Base-by-base conservation (phyloP, 352 stramenopile genomes). In the Phytophthora tentaculata region DNA sequence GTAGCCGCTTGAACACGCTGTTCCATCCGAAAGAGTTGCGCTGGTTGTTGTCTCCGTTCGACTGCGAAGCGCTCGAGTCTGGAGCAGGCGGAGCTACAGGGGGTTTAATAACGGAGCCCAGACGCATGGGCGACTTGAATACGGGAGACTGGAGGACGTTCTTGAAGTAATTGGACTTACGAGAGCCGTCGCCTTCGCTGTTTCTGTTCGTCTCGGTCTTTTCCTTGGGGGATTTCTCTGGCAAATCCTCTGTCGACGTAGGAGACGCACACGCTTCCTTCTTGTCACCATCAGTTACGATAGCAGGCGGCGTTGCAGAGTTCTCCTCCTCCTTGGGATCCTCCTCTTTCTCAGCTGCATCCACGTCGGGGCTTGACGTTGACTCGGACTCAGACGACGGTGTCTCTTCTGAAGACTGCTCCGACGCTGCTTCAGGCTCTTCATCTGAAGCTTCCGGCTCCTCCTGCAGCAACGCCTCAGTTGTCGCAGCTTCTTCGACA, bases 121-220 rank as follows among this genome's bases (percentile, higher is more conserved):
- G 68, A 13, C 84, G 82, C 80, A 93, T 93, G 16, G 86, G 82
- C 9, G 79, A 82, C 63, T 91, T 90, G 64, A 94, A 94, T 50
- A 94, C 86, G 26, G 88, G 88, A 7, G 88, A 92, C 64, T 93
- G 85, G 26, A 96, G 70, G 49, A 96, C 87, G 41, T 92, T 89
- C 70, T 93, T 93, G 56, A 96, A 88, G 76, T 95, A 96, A 51
- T 89, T 77, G 26, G 86, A 96, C 64, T 92, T 94, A 35, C 83
- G 76, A 17, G 69, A 74, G 14, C 63, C 58, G 22, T 89, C 80
- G 37, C 67, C 19, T 35, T 81, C 68, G 22, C 55, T 74, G 35
- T 66, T 71, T 9, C 65, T 69, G 32, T 58, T 62, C 39, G 61
- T 19, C n/a, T 68, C 56, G 0, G 62, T 26, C 26, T 83, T 80